Percentiles rank a stretch among this genome's conserved stretches.
Conservation (phyloP, 2,329 filamentous ascomycete genomes). For the Alternaria brassicae region DNA sequence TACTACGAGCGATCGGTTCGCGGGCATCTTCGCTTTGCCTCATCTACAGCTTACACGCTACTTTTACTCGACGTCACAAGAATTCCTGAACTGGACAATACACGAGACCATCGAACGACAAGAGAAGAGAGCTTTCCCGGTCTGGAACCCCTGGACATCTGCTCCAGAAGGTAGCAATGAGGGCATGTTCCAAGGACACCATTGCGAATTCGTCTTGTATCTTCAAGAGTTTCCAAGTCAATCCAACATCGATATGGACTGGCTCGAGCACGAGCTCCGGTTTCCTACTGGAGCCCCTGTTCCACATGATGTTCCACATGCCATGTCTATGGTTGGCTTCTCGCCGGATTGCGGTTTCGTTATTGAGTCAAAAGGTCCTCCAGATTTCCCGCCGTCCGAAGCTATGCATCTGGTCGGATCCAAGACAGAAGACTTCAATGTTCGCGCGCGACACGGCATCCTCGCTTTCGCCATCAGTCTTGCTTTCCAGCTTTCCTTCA, state of each 20-base stretch:
- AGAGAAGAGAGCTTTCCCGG: constrained; percentile 62
- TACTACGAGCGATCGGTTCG: constrained; percentile 86
- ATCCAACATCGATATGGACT: constrained; percentile 50
- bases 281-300: constrained; percentile 65
- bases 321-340: constrained; percentile 67
- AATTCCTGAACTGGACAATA: constrained; percentile 76
- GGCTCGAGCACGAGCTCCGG: constrained; percentile 66
- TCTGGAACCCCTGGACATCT: constrained; percentile 76
- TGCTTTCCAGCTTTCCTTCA: constrained; percentile 61
- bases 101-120: constrained; percentile 71
- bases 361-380: constrained; percentile 66
- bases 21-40: constrained; percentile 88
- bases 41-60: constrained; percentile 73
- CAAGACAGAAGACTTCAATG: constrained; percentile 64
- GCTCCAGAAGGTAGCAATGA: constrained; percentile 64
- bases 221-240: constrained; percentile 66
- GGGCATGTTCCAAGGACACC: constrained; percentile 71
- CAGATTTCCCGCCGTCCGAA: constrained; percentile 60
- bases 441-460: constrained; percentile 60
- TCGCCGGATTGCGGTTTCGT: constrained; percentile 73
- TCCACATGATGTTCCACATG: constrained; percentile 59
- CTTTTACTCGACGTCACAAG: constrained; percentile 56
- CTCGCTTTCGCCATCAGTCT: constrained; percentile 60
- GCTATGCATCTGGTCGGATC: constrained; percentile 62
- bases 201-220: constrained; percentile 90